phyloP scores from a whole-genome alignment of 1,284 basidiomycete species.

The Sphaerobolus stellatus region DNA sequence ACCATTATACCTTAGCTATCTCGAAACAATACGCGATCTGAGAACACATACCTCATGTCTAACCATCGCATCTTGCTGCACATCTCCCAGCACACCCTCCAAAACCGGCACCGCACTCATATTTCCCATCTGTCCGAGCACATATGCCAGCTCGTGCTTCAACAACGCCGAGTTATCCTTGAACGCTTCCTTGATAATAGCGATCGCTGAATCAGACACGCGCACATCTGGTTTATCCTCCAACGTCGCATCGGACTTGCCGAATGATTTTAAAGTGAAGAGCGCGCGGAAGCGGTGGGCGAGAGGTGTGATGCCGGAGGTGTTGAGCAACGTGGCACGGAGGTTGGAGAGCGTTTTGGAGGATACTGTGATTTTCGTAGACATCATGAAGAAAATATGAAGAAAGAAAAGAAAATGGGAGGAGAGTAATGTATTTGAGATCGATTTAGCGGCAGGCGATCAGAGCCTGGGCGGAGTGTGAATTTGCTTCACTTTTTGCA shows the following conservation, averaged over 20 bases:
- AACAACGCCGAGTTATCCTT: conserved; percentile 85
- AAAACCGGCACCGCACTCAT: conserved; percentile 76
- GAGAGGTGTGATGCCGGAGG: conserved; percentile 68
- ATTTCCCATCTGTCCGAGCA: conserved; percentile 88
- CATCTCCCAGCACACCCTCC: conserved; percentile 71
- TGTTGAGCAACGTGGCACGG: conserved; percentile 75
- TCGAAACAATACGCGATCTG: background rate
- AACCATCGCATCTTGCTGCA: conserved; percentile 91
- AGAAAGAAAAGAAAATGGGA: background rate
- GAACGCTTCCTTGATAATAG: conserved; percentile 58
- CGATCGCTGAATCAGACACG: conserved; percentile 1
- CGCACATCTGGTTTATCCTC: background rate
- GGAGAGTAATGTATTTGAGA: conserved; percentile 7
- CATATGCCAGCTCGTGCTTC: conserved; percentile 98
- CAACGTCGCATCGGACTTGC: conserved; percentile 2
- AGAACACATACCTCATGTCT: conserved; percentile 78
- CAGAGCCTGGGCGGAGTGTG: conserved; percentile 7
- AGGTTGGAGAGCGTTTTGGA: conserved; percentile 47
- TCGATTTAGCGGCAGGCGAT: conserved; percentile 1
- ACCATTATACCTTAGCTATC: conserved; percentile 13
- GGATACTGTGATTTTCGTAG: too few species aligned
- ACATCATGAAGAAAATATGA: background rate
- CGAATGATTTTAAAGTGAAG: conserved; percentile 90
- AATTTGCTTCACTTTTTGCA: conserved; percentile 8
- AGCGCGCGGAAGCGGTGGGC: conserved; percentile 91